Evolutionary conservation across 768 basidiomycete species (phyloP), one percentile per base, ranked within the genome.

Genomic region (Baorangia bicolor): DNA sequence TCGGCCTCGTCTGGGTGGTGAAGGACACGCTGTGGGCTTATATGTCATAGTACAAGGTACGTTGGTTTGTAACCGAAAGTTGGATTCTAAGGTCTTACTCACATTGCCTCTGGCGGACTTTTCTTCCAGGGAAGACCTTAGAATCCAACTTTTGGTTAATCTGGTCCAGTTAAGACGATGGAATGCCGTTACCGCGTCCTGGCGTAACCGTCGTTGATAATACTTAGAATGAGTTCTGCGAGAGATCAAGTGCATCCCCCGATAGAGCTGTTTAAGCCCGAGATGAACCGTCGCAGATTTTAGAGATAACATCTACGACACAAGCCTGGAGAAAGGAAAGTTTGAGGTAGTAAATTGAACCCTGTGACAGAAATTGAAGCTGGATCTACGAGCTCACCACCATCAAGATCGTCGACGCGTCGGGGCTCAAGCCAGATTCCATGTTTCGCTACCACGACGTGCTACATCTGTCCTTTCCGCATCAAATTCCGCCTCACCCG

Each of bases 401-500:
- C 10, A 25, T 23, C 16, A 27, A 11, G 25, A 40, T 40, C 12
- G 6, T 21, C 20, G 20, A 21, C 39, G 21, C 7, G 12, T 39
- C 38, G 6, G 14, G 6, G 20, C 13, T 40, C 20, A 40, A 21
- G 39, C 20, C 20, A 21, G 11, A 18, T 11, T 25, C 16, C 48
- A 14, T 25, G 34, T 18, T 12, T 30, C 21, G 6, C 12, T 11
- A 16, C 25, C 13, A 16, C 25, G 34, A 38, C 14, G 4, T 13
- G 18, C 16, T 67, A 88, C 79, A 82, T 80, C 70, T 93, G 91
- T 8, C 83, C 86, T 60, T 82, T 83, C 25, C 94, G 77, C 92
- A 94, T 92, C 68, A 97, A 70, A 73, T 96, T 96, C 67, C 93
- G 79, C 69, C 94, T 79, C 42, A 92, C 85, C 40, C 85, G 76